A percentile compares a stretch with the other conserved stretches of the same genome.
Conservation (phyloP, 2,329 filamentous ascomycete genomes). For the Myrmaecium sp. region DNA sequence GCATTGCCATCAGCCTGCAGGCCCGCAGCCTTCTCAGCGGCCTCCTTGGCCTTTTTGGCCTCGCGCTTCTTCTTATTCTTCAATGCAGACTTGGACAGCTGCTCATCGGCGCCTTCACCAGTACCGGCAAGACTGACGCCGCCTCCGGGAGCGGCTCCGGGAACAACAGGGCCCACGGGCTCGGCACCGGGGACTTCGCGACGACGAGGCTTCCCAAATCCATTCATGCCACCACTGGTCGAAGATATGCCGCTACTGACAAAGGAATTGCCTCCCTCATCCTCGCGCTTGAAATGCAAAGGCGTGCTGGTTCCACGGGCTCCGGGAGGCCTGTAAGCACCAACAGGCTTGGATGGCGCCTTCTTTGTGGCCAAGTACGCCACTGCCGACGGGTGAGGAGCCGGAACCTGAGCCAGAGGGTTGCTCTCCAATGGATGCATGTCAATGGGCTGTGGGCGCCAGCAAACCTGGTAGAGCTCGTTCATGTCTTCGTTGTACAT, state of each 20-base stretch:
- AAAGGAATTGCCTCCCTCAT: constrained; percentile 85
- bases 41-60: constrained; percentile 78
- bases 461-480: constrained; percentile 76
- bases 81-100: constrained; percentile 63
- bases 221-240: constrained; percentile 42
- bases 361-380: constrained; percentile 74
- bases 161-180: constrained; percentile 42
- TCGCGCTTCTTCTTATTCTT: constrained; percentile 99
- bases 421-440: constrained; percentile 48
- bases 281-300: constrained; percentile 90
- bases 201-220: constrained; percentile 59
- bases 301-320: constrained; percentile 80
- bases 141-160: constrained; percentile 52
- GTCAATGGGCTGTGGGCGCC: constrained; percentile 58
- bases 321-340: constrained; percentile 87
- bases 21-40: constrained; percentile 34
- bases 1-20: constrained; percentile 13
- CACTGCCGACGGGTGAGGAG: constrained; percentile 66
- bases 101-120: constrained; percentile 48
- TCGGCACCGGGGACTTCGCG: constrained; percentile 81
- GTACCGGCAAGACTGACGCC: constrained; percentile 50
- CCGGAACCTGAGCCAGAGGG: constrained; percentile 56
- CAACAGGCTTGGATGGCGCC: constrained; percentile 91
- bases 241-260: constrained; percentile 61
- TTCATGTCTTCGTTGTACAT: constrained; percentile 95